Evolutionary conservation across 352 stramenopile species (phyloP).

Genomic region (Phytophthora vignae): DNA sequence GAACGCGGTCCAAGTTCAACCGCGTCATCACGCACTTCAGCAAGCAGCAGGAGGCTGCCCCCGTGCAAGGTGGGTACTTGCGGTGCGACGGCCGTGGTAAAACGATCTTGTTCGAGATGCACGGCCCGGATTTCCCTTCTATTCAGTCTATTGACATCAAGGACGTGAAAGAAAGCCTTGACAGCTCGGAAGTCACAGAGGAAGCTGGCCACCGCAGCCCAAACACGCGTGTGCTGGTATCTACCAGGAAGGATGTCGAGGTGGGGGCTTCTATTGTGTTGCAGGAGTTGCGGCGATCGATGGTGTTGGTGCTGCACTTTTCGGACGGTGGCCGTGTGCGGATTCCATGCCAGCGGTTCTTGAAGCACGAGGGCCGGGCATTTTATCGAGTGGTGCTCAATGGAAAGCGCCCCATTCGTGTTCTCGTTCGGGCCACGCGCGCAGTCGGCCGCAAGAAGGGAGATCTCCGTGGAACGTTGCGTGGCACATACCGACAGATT

Average conservation of each 20-base stretch:
- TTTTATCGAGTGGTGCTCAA: constrained; percentile 70
- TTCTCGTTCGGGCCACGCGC: constrained; percentile 56
- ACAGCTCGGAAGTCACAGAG: constrained; percentile 12
- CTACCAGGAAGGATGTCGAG: constrained; percentile 35
- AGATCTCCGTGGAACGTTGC: constrained; percentile 58
- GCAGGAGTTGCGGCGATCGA: constrained; percentile 53
- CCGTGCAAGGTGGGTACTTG: constrained; percentile 74
- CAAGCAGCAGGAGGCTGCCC: constrained; percentile 62
- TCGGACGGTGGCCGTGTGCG: constrained; percentile 61
- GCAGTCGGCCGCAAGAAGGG: constrained; percentile 31
- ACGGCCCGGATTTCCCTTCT: constrained; percentile 59
- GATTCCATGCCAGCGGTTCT: constrained; percentile 58
- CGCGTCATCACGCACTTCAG: constrained; percentile 83
- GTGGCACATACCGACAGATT: constrained; percentile 69
- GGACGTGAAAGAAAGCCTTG: constrained; percentile 23
- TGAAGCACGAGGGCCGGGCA: constrained; percentile 47
- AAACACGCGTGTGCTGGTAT: constrained; percentile 24
- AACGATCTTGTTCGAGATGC: constrained; percentile 76
- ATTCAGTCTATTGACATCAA: constrained; percentile 65
- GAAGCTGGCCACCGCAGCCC: constrained; percentile 5
- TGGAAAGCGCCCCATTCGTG: constrained; percentile 56
- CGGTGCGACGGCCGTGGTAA: constrained; percentile 82
- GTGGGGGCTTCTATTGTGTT: constrained; percentile 54
- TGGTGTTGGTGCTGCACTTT: constrained; percentile 60
- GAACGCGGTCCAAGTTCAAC: constrained; percentile 85